Base-by-base conservation (phyloP, 148 eudicot species). In the Tetragonia tetragonoides region DNA sequence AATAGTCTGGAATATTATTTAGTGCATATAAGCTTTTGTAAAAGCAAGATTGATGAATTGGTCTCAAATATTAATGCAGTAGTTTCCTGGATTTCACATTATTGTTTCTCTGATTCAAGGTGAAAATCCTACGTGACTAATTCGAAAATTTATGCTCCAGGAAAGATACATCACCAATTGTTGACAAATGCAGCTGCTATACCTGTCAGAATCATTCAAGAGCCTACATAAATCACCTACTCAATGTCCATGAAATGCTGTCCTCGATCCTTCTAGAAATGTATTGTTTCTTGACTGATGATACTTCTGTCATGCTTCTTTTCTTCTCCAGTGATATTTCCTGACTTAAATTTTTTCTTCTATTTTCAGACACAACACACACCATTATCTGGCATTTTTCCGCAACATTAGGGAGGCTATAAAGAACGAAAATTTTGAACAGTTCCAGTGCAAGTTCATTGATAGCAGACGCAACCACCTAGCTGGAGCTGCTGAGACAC, bases 131-230 rank as follows among this genome's bases (percentile, higher is more conserved):
- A 2, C 68, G 15, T 49, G 11, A 10, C 15, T 42, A 44, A 21
- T 44, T 46, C 56, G 44, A 10, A 11, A 18, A 3, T 18, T 34
- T 44, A 17, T 57, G 14, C 42, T 62, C 41, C 89, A 93, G 97
- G 90, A 88, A 88, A 86, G 97, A 93, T 79, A 74, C 74, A 14
- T 85, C 92, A 51, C 88, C 88, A 64, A 88, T 93, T 69, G 80
- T 88, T 24, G 86, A 88, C 20, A 83, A 85, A 24, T 93, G 97
- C 78, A 77, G 85, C 74, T 91, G 97, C 84, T 91, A 88, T 72
- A 88, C 93, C 34, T 93, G 97, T 79, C 85, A 84, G 80, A 93
- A 93, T 84, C 97, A 93, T 85, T 87, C 93, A 71, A 93, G 86
- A 83, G 93, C 95, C 37, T 93, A 93, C 77, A 85, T 93, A 53